Percentiles rank a stretch among this genome's conserved stretches.
phyloP scores from a whole-genome alignment of 257 asterid species.

The Anisodus acutangulus region DNA sequence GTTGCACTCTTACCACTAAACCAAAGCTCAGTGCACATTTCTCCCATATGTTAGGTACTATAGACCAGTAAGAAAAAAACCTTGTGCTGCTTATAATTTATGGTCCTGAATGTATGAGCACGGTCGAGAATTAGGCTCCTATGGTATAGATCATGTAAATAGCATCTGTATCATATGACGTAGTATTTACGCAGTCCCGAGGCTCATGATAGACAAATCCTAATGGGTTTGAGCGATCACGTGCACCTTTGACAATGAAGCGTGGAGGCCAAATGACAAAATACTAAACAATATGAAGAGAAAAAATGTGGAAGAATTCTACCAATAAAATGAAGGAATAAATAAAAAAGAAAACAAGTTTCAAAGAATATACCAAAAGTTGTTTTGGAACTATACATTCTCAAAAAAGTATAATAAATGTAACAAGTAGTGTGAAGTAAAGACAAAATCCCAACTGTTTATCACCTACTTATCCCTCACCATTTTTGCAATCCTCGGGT shows the following conservation, averaged over 20 bases:
- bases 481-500: not conserved
- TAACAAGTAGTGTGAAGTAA: not conserved
- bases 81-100: not conserved
- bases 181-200: conserved; percentile 1
- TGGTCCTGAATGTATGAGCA: conserved; percentile 6
- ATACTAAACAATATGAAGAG: not conserved
- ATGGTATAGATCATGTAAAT: not conserved
- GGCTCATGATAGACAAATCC: not conserved
- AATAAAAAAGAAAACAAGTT: not conserved
- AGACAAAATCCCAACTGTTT: conserved; percentile 1
- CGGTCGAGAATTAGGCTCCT: not conserved
- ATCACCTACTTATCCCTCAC: not conserved
- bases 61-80: not conserved
- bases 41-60: not conserved
- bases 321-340: not conserved
- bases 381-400: not conserved
- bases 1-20: not conserved
- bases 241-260: not conserved
- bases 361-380: not conserved
- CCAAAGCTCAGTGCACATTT: not conserved
- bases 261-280: not conserved
- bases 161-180: not conserved
- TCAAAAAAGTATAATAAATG: not conserved
- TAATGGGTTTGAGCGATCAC: conserved; percentile 5
- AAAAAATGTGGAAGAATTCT: not conserved